These are phyloP conservation scores for Exophiala lecanii-corni DNA, from an alignment of 2,329 filamentous ascomycete genomes.

Conservation along the genomic window DNA sequence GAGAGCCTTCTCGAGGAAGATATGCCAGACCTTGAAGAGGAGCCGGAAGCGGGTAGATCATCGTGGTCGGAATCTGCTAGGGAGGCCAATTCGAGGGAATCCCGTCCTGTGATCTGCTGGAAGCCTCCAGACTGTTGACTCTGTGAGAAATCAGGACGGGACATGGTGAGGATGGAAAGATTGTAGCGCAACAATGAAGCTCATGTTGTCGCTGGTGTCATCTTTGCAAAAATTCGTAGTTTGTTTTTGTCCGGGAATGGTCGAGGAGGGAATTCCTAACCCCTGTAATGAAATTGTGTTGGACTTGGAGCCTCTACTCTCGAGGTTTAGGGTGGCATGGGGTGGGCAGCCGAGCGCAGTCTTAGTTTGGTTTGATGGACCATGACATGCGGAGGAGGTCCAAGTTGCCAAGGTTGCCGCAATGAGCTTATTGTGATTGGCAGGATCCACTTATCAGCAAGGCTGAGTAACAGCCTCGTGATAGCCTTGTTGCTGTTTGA, in stretches of 20 bases:
- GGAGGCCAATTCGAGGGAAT: constrained; percentile 94
- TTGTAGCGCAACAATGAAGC: not conserved
- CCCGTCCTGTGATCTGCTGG: constrained; percentile 54
- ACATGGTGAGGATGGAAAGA: constrained; percentile 8
- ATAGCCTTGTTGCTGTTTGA: no score
- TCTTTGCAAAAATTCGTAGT: not conserved
- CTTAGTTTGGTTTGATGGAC: not conserved
- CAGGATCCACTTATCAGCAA: not conserved
- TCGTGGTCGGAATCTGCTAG: constrained; percentile 73
- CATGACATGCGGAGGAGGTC: no score
- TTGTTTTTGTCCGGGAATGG: not conserved
- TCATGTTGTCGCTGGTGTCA: not conserved
- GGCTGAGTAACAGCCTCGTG: not conserved
- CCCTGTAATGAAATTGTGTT: no score
- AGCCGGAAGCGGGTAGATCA: constrained; percentile 56
- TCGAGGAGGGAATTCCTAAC: not conserved
- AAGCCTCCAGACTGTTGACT: constrained; percentile 16
- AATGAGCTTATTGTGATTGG: not conserved
- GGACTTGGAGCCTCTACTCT: not conserved
- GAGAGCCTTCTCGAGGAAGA: constrained; percentile 91
- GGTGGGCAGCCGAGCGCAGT: not conserved
- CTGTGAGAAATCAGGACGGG: constrained; percentile 22
- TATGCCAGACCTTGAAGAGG: constrained; percentile 74
- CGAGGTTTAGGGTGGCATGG: not conserved
- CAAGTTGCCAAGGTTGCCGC: not conserved